A percentile compares a stretch with the other conserved stretches of the same genome.
Conservation (phyloP, 495 filamentous ascomycete species). For the Aspergillus sclerotiicarbonarius region DNA sequence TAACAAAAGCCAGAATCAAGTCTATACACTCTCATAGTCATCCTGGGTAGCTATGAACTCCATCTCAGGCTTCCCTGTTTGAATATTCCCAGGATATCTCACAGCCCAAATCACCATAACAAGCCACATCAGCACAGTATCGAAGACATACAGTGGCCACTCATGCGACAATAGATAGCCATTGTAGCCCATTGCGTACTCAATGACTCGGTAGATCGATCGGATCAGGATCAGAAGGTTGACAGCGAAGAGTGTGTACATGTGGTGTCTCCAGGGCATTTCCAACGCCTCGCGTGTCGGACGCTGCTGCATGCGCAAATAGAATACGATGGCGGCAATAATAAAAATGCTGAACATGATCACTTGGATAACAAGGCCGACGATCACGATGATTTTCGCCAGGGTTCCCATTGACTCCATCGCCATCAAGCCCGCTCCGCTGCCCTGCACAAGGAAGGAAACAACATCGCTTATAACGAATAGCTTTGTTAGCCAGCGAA, state of each 20-base stretch:
- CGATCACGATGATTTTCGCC: conserved; percentile 26
- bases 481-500: conserved; percentile 17
- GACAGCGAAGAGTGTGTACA: conserved; percentile 47
- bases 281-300: neutral
- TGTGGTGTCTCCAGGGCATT: conserved; percentile 37
- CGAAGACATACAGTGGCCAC: conserved; percentile 58
- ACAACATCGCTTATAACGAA: conserved; percentile 26
- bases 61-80: neutral
- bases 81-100: neutral
- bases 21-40: neutral
- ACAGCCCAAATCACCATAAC: conserved; percentile 36
- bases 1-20: neutral
- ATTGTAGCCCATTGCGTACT: conserved; percentile 53
- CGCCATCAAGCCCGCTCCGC: conserved; percentile 15
- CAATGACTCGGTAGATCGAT: conserved; percentile 57
- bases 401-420: neutral
- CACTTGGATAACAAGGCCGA: conserved; percentile 35
- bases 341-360: conserved; percentile 36
- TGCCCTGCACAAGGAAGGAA: conserved; percentile 22
- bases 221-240: conserved; percentile 55
- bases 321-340: conserved; percentile 23
- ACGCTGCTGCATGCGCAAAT: conserved; percentile 21
- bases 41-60: neutral
- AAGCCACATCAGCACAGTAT: conserved; percentile 50
- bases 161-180: conserved; percentile 51